Conservation (phyloP, 495 filamentous ascomycete species). For the Staphylotrichum longicolle region DNA sequence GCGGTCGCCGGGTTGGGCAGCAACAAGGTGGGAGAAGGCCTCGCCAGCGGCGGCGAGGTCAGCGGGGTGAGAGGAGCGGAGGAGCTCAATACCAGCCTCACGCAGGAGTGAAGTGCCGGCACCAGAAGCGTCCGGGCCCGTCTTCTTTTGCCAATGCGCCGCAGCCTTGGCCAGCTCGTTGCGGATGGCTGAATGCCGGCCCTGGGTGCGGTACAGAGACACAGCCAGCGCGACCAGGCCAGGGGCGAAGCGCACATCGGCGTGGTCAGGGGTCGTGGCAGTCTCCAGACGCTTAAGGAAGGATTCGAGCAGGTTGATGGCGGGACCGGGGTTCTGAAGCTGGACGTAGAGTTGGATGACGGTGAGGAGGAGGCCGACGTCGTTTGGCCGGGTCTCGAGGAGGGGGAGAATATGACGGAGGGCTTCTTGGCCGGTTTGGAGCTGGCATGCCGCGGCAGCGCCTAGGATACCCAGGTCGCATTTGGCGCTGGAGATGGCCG, state of each 20-base stretch:
- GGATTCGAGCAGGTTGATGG: constrained; percentile 70
- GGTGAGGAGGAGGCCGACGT: constrained; percentile 80
- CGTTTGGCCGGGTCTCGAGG: constrained; percentile 72
- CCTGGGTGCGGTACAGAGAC: constrained; percentile 74
- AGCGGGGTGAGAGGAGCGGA: constrained; percentile 64
- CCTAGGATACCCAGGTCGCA: constrained; percentile 72
- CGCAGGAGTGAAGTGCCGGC: constrained; percentile 60
- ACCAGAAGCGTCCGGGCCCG: constrained; percentile 43
- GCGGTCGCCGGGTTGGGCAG: constrained; percentile 60
- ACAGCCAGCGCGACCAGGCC: constrained; percentile 82
- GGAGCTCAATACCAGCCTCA: constrained; percentile 74
- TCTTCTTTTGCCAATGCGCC: constrained; percentile 64
- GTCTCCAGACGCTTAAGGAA: constrained; percentile 72
- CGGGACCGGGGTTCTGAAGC: constrained; percentile 70
- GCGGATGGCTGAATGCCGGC: constrained; percentile 70
- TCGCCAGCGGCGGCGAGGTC: constrained; percentile 68
- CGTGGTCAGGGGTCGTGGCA: constrained; percentile 53
- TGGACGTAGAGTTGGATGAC: constrained; percentile 80
- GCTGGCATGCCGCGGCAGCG: constrained; percentile 71
- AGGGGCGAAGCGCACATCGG: constrained; percentile 75
- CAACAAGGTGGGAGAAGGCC: constrained; percentile 67
- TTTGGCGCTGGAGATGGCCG: constrained; percentile 55
- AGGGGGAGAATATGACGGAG: constrained; percentile 71
- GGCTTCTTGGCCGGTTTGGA: constrained; percentile 61
- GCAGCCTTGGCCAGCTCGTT: constrained; percentile 76